A percentile compares a stretch with the other conserved stretches of the same genome.
Evolutionary conservation across 1,284 basidiomycete species (phyloP).

Genomic region (Exobasidium rhododendri): DNA sequence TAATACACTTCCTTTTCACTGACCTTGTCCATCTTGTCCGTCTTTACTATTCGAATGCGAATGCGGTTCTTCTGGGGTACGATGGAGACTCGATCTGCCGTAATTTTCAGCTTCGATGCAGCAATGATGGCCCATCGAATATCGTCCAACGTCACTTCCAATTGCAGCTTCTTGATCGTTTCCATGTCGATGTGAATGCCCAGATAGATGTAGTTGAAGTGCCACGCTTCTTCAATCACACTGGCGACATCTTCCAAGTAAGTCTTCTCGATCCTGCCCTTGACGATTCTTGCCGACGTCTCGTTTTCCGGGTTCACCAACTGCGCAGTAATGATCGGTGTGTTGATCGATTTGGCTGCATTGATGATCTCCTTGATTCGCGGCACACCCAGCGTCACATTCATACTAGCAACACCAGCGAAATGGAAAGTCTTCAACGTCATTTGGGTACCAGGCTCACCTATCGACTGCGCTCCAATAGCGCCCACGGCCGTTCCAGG

Average conservation of each 20-base stretch:
- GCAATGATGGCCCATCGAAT: constrained; percentile 86
- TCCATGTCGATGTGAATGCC: constrained; percentile 88
- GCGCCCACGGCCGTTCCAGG: constrained; percentile 77
- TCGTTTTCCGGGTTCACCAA: constrained; percentile 69
- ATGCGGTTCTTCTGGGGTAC: constrained; percentile 67
- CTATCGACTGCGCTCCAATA: constrained; percentile 97
- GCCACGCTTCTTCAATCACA: constrained; percentile 93
- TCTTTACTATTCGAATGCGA: constrained; percentile 65
- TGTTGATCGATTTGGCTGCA: constrained; percentile 92
- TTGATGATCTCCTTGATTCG: constrained; percentile 99
- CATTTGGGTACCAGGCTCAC: constrained; percentile 99
- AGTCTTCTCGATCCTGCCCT: constrained; percentile 93
- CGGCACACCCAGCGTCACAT: constrained; percentile 97
- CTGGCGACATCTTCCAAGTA: constrained; percentile 86
- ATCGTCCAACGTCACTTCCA: constrained; percentile 88
- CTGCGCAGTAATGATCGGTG: constrained; percentile 96
- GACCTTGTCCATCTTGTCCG: constrained; percentile 61
- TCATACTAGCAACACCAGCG: constrained; percentile 99
- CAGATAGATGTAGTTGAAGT: constrained; percentile 84
- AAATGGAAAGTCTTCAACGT: constrained; percentile 99
- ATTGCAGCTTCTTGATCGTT: constrained; percentile 84
- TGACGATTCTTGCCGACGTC: constrained; percentile 92
- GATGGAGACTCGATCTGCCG: constrained; percentile 62
- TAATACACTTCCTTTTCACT: constrained; percentile 58
- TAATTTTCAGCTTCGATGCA: constrained; percentile 87